Conservation (phyloP, 2,329 filamentous ascomycete species). For the Trematosphaeria pertusa region DNA sequence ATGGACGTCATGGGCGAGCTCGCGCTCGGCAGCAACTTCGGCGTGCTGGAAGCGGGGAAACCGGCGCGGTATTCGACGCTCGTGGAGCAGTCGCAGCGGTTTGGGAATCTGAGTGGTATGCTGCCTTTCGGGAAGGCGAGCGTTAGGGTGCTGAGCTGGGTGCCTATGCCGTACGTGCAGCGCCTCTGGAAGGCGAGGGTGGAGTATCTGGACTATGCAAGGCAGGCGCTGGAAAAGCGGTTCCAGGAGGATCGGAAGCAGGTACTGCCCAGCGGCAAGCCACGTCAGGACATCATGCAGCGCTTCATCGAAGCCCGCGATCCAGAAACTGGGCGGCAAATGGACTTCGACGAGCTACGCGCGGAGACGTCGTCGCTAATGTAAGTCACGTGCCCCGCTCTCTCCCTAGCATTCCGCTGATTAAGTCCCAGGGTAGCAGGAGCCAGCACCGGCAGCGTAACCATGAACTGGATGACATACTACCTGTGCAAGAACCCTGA, state of each 20-base stretch:
- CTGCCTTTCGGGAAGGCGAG: slow-evolving; percentile 20
- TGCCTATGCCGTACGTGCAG: slow-evolving; percentile 18
- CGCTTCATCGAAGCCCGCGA: slow-evolving; percentile 22
- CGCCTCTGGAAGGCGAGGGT: slow-evolving; percentile 14
- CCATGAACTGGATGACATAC: slow-evolving; percentile 26
- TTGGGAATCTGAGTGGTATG: slow-evolving; percentile 15
- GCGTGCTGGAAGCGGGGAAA: slow-evolving; percentile 18
- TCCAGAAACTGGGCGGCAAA: slow-evolving; percentile 19
- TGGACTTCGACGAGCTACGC: slow-evolving; percentile 22
- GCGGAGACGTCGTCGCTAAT: slow-evolving; percentile 22
- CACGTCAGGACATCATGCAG: slow-evolving; percentile 24
- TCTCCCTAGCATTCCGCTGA: neutral
- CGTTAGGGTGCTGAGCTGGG: slow-evolving; percentile 18
- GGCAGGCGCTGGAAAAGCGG: slow-evolving; percentile 15
- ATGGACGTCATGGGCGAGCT: slow-evolving; percentile 26
- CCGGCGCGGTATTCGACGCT: slow-evolving; percentile 19
- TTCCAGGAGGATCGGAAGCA: slow-evolving; percentile 17
- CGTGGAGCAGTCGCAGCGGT: slow-evolving; percentile 21
- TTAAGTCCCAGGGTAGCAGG: slow-evolving; percentile 16
- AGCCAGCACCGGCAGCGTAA: slow-evolving; percentile 21
- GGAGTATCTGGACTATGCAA: slow-evolving; percentile 23
- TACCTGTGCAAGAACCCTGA: slow-evolving; percentile 21
- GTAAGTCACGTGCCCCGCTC: slow-evolving; percentile 1
- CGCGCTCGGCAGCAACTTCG: slow-evolving; percentile 19
- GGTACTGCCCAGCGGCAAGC: slow-evolving; percentile 13